Evolutionary conservation across 2,329 filamentous ascomycete species (phyloP).

Genomic region (Trichoderma sp.): DNA sequence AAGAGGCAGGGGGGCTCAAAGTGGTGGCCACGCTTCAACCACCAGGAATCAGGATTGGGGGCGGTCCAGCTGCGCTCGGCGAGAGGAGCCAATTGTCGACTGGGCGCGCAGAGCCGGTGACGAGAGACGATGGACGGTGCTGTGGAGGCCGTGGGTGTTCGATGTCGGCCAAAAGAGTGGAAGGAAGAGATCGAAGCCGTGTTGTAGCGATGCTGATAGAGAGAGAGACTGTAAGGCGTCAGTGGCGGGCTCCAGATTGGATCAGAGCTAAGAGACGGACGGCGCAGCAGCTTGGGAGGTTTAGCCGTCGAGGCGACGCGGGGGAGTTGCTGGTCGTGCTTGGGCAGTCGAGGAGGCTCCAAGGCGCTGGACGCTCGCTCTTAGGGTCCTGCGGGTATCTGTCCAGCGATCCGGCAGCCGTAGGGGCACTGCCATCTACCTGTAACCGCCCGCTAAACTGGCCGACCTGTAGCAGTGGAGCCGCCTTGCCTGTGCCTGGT

Average conservation of each 20-base stretch:
- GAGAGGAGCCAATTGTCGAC: constrained; percentile 26
- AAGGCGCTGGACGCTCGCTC: not conserved
- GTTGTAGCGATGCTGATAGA: not conserved
- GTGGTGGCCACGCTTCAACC: constrained; percentile 10
- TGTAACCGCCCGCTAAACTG: constrained; percentile 3
- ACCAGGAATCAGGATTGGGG: constrained; percentile 18
- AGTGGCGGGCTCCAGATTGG: constrained; percentile 12
- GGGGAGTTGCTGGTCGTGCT: constrained; percentile 21
- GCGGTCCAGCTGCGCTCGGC: constrained; percentile 6
- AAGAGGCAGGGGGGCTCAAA: constrained; percentile 22
- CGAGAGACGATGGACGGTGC: constrained; percentile 13
- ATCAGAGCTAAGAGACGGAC: constrained; percentile 12
- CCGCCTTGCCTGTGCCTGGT: not conserved
- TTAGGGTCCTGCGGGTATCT: constrained; percentile 9
- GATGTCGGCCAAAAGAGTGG: constrained; percentile 5
- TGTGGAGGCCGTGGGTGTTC: not conserved
- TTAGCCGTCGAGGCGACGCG: constrained; percentile 27
- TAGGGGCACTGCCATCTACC: constrained; percentile 9
- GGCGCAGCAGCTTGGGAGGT: constrained; percentile 17
- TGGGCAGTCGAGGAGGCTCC: not conserved
- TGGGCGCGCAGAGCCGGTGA: constrained; percentile 23
- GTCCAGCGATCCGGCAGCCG: constrained; percentile 15
- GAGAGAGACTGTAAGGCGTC: constrained; percentile 6
- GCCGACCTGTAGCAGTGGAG: constrained; percentile 6
- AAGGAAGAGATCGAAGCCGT: not conserved